Evolutionary conservation across 305 asterid genomes (phyloP).

Genomic region (Fraxinus baroniana): DNA sequence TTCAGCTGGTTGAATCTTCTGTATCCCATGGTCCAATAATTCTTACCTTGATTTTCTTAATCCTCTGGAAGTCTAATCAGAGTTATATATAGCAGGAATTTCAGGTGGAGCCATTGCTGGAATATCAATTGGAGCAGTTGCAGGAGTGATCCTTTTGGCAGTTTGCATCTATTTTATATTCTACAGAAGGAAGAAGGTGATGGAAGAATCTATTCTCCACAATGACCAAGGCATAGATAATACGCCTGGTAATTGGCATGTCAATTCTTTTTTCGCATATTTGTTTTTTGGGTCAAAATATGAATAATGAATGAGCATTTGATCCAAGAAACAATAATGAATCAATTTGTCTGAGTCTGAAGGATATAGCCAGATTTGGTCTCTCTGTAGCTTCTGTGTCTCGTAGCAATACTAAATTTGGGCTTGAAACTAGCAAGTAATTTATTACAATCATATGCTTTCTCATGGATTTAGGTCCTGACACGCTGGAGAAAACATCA

Average conservation of each 20-base stretch:
- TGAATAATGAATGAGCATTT: neutral
- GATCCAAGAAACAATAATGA: neutral
- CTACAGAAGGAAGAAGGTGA: slow-evolving; percentile 36
- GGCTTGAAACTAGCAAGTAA: neutral
- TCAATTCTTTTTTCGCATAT: neutral
- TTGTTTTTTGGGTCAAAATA: neutral
- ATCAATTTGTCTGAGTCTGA: neutral
- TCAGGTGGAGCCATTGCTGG: slow-evolving; percentile 78
- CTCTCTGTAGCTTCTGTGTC: neutral
- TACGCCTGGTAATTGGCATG: slow-evolving; percentile 34
- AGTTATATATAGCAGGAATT: slow-evolving; percentile 49
- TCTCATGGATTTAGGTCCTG: slow-evolving; percentile 16
- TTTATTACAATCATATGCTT: neutral
- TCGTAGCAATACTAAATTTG: neutral
- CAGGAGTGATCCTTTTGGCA: slow-evolving; percentile 33
- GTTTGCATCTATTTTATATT: slow-evolving; percentile 42
- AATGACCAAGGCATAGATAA: slow-evolving; percentile 30
- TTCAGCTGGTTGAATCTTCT: slow-evolving; percentile 56
- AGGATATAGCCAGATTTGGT: neutral
- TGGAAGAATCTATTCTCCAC: slow-evolving; percentile 30
- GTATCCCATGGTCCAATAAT: slow-evolving; percentile 5
- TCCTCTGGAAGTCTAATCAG: slow-evolving; percentile 24
- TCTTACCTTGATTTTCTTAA: neutral
- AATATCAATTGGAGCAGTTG: slow-evolving; percentile 55
- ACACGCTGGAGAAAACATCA: slow-evolving; percentile 29